A percentile compares a stretch with the other conserved stretches of the same genome.
These are phyloP conservation scores for Wickerhamiella alocasiicola DNA, from an alignment of 805 yeast genomes.

Conservation along the genomic window DNA sequence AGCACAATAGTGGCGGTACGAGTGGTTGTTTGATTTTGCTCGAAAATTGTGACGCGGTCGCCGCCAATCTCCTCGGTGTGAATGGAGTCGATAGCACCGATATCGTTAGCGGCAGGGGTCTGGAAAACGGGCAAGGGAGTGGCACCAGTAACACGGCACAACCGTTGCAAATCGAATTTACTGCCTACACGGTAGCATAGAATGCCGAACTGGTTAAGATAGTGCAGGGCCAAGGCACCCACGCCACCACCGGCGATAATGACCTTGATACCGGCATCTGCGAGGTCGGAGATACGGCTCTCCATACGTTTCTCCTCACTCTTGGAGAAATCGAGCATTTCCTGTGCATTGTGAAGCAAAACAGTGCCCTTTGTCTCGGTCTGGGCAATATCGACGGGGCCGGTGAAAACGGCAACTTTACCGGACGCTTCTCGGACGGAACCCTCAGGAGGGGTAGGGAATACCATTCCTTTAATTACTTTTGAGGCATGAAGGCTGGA, in stretches of 20 bases:
- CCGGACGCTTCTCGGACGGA: constrained; percentile 40
- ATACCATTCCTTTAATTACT: constrained; percentile 95
- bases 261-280: constrained; percentile 71
- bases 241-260: constrained; percentile 90
- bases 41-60: constrained; percentile 87
- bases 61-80: constrained; percentile 95
- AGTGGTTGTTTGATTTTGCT: constrained; percentile 53
- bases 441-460: constrained; percentile 96
- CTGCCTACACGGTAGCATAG: constrained; percentile 82
- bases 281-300: constrained; percentile 64
- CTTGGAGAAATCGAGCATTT: constrained; percentile 88
- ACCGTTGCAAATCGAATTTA: constrained; percentile 85
- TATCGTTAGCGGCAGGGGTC: constrained; percentile 89
- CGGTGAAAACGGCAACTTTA: constrained; percentile 83
- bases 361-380: constrained; percentile 99
- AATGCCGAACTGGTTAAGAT: constrained; percentile 73
- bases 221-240: constrained; percentile 89
- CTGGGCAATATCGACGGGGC: constrained; percentile 87
- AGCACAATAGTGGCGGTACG: constrained; percentile 86
- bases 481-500: constrained; percentile 57
- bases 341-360: constrained; percentile 86
- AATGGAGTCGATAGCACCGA: constrained; percentile 76
- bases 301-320: constrained; percentile 95
- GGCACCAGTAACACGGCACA: constrained; percentile 94
- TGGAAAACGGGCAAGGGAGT: constrained; percentile 90